Percentiles rank a stretch among this genome's conserved stretches.
Conservation (phyloP, 805 yeast species). For the Yarrowia deformans region DNA sequence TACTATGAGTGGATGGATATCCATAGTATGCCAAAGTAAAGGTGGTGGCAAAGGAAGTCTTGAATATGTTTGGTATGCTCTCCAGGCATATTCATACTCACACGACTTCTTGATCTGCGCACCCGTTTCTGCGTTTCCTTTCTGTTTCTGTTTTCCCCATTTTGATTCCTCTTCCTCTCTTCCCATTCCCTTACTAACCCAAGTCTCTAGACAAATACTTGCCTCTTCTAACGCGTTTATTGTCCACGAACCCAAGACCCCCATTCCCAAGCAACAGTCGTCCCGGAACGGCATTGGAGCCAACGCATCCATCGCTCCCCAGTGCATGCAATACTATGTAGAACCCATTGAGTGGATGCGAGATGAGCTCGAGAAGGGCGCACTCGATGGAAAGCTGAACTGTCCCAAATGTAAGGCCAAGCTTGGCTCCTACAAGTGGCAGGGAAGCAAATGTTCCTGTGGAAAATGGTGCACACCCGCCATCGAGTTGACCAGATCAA, state of each 20-base stretch:
- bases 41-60: not conserved
- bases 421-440: conserved; percentile 94
- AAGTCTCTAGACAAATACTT: conserved; percentile 50
- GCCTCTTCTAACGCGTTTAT: conserved; percentile 70
- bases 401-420: conserved; percentile 88
- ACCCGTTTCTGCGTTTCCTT: not conserved
- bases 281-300: conserved; percentile 43
- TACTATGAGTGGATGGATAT: not conserved
- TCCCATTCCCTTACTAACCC: conserved; percentile 12
- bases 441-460: conserved; percentile 91
- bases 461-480: conserved; percentile 97
- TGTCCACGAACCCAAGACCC: conserved; percentile 66
- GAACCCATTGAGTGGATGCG: conserved; percentile 97
- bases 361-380: conserved; percentile 71
- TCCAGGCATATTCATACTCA: too few species aligned
- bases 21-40: not conserved
- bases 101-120: too few species aligned
- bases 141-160: not conserved
- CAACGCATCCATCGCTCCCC: conserved; percentile 44
- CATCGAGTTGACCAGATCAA: conserved; percentile 77
- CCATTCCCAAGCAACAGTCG: conserved; percentile 40
- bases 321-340: conserved; percentile 83
- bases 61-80: too few species aligned
- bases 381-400: conserved; percentile 81
- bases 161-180: not conserved